These are phyloP conservation scores for Candida nanaspora DNA, from an alignment of 805 yeast species.

Conservation along the genomic window DNA sequence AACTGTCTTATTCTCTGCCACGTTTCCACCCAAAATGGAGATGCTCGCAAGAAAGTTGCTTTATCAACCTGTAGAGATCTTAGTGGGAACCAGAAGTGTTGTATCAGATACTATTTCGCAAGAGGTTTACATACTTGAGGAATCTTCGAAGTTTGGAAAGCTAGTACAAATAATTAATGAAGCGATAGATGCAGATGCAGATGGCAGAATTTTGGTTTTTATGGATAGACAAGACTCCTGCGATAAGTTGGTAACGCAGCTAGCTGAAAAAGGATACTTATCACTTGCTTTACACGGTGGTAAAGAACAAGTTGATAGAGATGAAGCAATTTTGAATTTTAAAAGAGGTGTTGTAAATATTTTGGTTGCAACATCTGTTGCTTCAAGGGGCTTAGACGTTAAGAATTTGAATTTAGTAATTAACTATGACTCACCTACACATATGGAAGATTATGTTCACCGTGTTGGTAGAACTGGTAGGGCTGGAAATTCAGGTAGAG, in stretches of 20 bases:
- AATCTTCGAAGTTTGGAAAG: conserved; percentile 47
- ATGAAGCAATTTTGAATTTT: conserved; percentile 65
- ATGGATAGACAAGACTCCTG: conserved; percentile 86
- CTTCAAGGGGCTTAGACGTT: conserved; percentile 95
- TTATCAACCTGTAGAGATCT: conserved; percentile 60
- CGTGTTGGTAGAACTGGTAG: conserved; percentile 95
- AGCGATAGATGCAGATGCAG: conserved; percentile 23
- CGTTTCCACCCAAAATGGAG: conserved; percentile 81
- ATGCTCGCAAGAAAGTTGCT: conserved; percentile 61
- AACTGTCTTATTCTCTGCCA: conserved; percentile 88
- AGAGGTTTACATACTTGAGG: conserved; percentile 51
- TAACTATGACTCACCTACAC: conserved; percentile 76
- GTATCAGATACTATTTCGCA: conserved; percentile 81
- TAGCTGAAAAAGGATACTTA: conserved; percentile 45
- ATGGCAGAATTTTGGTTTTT: conserved; percentile 63
- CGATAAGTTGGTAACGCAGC: conserved; percentile 55
- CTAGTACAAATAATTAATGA: conserved; percentile 51
- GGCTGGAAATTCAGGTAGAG: conserved; percentile 71
- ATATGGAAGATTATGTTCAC: conserved; percentile 93
- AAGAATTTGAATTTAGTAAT: conserved; percentile 74
- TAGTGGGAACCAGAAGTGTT: conserved; percentile 72
- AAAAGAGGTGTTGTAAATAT: conserved; percentile 52
- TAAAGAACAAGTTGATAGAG: conserved; percentile 78
- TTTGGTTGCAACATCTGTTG: conserved; percentile 85
- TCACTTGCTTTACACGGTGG: conserved; percentile 86